Evolutionary conservation across 176 grass and related monocot genomes (phyloP).

Genomic region (Pontederia paniculata): DNA sequence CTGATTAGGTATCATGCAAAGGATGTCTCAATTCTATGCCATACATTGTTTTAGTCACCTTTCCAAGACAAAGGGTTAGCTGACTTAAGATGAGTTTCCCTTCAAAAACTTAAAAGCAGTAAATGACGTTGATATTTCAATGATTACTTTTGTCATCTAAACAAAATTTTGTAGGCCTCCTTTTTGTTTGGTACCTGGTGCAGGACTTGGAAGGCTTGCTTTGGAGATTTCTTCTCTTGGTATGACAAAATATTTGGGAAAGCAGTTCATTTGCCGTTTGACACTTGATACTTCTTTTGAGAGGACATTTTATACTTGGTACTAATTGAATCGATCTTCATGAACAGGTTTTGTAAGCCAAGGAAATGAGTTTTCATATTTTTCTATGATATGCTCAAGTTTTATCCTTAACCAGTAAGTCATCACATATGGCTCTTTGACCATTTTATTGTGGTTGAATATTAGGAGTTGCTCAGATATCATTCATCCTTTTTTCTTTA

Average conservation of each 20-base stretch:
- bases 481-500: background rate
- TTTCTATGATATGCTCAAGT: conserved; percentile 97
- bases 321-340: background rate
- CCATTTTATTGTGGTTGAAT: background rate
- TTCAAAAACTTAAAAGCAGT: background rate
- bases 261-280: conserved; percentile 3
- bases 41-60: background rate
- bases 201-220: conserved; percentile 85
- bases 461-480: background rate
- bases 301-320: conserved; percentile 7
- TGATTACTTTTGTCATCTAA: conserved; percentile 16
- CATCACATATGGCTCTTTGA: conserved; percentile 8
- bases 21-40: no score
- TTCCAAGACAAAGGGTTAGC: no score
- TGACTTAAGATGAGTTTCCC: background rate
- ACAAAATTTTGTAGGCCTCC: conserved; percentile 49
- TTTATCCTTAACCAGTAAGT: conserved; percentile 97
- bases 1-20: background rate
- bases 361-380: conserved; percentile 98
- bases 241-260: conserved; percentile 23
- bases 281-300: background rate
- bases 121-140: background rate
- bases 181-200: conserved; percentile 95
- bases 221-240: conserved; percentile 88
- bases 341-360: conserved; percentile 85